Evolutionary conservation across 352 stramenopile species (phyloP), one percentile per base, ranked within the genome.

Genomic region (Phytophthora foliorum): DNA sequence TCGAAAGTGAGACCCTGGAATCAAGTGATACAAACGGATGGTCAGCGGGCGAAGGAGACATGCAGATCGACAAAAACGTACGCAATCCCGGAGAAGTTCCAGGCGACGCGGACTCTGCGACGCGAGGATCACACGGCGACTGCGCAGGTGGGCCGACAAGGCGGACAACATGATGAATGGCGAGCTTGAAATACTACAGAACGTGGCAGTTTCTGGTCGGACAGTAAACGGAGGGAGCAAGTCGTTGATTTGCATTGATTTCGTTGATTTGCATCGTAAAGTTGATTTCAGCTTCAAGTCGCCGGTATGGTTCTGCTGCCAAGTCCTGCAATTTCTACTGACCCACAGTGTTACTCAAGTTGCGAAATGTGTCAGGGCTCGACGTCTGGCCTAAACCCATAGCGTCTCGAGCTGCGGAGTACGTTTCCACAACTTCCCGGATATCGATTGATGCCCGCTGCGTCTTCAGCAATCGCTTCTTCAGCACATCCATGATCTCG

Each of bases 31-130:
- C 8, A 16, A 44, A 38, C 4, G 44, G 7, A 13, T 44, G 32
- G 59, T 59, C 36, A 65, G n/a, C n/a, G n/a, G n/a, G n/a, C n/a
- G n/a, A n/a, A n/a, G 21, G 11, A 49, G 10, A 14, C 13, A n/a
- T n/a, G n/a, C n/a, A n/a, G 19, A 57, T 41, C 4, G 27, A 14
- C 6, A n/a, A 38, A 16, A 32, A 81, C 82, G 52, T 77, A 95
- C 88, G 46, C 81, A 89, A 53, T 93, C 84, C 13, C 71, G 79
- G 17, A 95, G 74, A 59, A 95, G 76, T 63, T 95, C 84, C 38
- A 89, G 50, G 2, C 88, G 86, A 25, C 88, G 88, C 21, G 88
- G 88, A 46, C 88, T 95, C 83, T 95, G 87, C 13, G 87, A 95
- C 22, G 87, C 87, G 31, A 95, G 77, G 21, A 95, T 82, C 27